These are phyloP conservation scores for Bruguiera hainesii DNA, from an alignment of 441 rosid species.

Conservation along the genomic window DNA sequence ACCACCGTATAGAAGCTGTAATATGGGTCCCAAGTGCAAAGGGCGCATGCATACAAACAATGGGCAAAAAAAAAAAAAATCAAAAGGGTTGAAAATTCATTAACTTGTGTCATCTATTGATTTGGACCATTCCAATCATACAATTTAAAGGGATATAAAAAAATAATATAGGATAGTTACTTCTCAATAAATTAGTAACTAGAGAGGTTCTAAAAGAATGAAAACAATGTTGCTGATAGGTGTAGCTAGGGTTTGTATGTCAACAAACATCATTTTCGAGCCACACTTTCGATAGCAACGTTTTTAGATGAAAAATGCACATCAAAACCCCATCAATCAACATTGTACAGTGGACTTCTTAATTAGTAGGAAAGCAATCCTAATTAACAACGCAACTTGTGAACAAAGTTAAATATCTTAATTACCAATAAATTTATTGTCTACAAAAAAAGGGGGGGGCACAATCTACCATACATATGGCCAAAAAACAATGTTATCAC, in stretches of 20 bases:
- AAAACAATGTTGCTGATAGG: slow-evolving; percentile 16
- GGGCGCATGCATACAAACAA: slow-evolving; percentile 26
- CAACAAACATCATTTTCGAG: slow-evolving; percentile 46
- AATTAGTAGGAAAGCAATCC: slow-evolving; percentile 27
- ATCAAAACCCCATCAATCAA: slow-evolving; percentile 34
- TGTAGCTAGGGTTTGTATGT: slow-evolving; percentile 38
- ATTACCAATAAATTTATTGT: too few relatives aligned
- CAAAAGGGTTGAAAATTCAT: slow-evolving; percentile 29
- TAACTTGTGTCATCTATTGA: slow-evolving; percentile 26
- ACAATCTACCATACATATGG: slow-evolving; percentile 13
- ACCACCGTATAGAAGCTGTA: not conserved
- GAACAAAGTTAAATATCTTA: not conserved
- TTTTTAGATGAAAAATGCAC: slow-evolving; percentile 32
- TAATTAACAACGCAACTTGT: not conserved
- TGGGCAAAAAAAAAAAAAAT: slow-evolving; percentile 14
- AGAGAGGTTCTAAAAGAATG: not conserved
- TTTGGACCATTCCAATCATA: slow-evolving; percentile 38
- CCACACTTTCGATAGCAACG: slow-evolving; percentile 46
- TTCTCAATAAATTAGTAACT: not conserved
- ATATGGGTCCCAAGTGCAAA: slow-evolving; percentile 24
- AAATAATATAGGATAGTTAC: not conserved
- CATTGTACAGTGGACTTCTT: slow-evolving; percentile 25
- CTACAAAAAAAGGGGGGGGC: not conserved
- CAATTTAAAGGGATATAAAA: slow-evolving; percentile 2
- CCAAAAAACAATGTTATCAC: not conserved